A percentile compares a stretch with the other conserved stretches of the same genome.
These are phyloP conservation scores for Capsicum chinense DNA, from an alignment of 257 asterid genomes.

Conservation along the genomic window DNA sequence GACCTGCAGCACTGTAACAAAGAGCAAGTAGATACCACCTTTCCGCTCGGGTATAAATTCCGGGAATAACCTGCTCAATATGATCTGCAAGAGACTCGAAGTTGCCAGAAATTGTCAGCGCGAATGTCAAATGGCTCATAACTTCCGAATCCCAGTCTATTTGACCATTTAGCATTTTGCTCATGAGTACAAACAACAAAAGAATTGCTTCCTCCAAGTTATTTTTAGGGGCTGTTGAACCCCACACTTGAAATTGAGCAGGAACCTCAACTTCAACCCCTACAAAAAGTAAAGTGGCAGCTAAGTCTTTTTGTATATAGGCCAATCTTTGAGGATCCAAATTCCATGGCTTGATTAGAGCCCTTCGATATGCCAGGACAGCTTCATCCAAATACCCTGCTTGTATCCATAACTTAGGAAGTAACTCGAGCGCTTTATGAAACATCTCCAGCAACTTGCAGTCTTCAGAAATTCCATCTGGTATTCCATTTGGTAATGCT, in stretches of 20 bases:
- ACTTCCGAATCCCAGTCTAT: constrained; percentile 80
- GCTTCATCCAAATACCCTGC: constrained; percentile 78
- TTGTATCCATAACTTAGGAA: constrained; percentile 72
- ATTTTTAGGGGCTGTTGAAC: constrained; percentile 42
- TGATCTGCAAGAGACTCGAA: constrained; percentile 66
- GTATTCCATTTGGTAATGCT: constrained; percentile 75
- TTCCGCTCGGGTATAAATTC: constrained; percentile 60
- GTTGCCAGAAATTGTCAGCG: constrained; percentile 61
- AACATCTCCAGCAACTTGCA: constrained; percentile 73
- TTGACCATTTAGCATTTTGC: constrained; percentile 60
- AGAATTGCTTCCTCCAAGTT: constrained; percentile 82
- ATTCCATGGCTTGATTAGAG: constrained; percentile 77
- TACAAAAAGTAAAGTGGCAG: constrained; percentile 65
- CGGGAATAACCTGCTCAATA: constrained; percentile 76
- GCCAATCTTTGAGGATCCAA: constrained; percentile 69
- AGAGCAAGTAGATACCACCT: constrained; percentile 94
- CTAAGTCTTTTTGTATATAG: constrained; percentile 70
- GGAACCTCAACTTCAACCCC: constrained; percentile 66
- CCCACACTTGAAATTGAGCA: constrained; percentile 45
- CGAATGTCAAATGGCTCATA: constrained; percentile 70
- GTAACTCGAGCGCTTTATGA: constrained; percentile 79
- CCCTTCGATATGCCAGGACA: constrained; percentile 69
- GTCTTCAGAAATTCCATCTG: constrained; percentile 54
- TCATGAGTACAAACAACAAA: constrained; percentile 62
- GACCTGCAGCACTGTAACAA: constrained; percentile 75